Base-by-base conservation (phyloP, 2,329 filamentous ascomycete species). In the Trichoderma semiorbis region DNA sequence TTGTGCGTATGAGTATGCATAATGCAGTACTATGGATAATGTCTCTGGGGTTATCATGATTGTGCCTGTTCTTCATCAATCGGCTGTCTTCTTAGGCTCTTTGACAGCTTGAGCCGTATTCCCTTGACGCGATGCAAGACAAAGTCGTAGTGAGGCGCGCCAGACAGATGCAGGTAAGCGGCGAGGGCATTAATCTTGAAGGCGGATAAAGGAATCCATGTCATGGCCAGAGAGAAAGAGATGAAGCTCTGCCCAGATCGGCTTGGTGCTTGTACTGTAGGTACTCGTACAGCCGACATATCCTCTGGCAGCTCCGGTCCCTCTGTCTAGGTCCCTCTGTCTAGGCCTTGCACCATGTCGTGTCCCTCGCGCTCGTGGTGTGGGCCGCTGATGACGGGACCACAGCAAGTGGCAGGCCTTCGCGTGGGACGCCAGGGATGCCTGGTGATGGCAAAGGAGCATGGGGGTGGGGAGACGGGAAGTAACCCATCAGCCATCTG, bases 401-500 rank as follows among this genome's bases (percentile, higher is more conserved):
- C 71, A 47, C 47, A 53, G 55, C 61, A 69, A 55, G 65, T 60
- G 72, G 73, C 50, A 57, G 64, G 61, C 64, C 58, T 69, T 72
- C 70, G 69, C 67, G 70, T 69, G 61, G 72, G 32, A 67, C 57
- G 63, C 57, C 71, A 65, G 53, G 71, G 67, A 70, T 70, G 21
- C 43, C 43, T 70, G 58, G 60, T 34, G 60, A 75, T 73, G 73
- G 73, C 58, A 65, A 72, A 73, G 61, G 66, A 70, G 70, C 67
- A 72, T 71, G 43, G 64, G 62, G 60, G 74, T 73, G 74, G 62
- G 53, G 69, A 71, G 53, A 32, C 75, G 75, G 75, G 74, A 76
- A 75, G 75, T 76, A 76, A 75, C 74, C 75, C 74, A 72, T 74
- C 64, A 74, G 71, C 75, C 74, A 72, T 73, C 64, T 70, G 34